Base-by-base conservation (phyloP, 768 basidiomycete species). In the Russula earlei region DNA sequence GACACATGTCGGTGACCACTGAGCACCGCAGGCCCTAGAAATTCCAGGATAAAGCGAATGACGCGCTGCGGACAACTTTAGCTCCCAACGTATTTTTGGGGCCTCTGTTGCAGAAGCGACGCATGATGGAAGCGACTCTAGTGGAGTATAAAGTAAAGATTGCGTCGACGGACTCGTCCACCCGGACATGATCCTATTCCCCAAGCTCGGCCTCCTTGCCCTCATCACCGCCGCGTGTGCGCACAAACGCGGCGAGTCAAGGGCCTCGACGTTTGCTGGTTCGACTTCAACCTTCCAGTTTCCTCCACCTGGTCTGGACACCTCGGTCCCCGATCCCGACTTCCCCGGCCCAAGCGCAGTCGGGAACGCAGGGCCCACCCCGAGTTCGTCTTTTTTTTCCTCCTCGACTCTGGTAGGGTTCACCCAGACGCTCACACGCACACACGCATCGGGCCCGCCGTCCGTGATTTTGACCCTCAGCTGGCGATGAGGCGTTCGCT, bases 351-450 rank as follows among this genome's bases (percentile, higher is more conserved):
- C 64, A 12, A 65, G 67, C 12, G 65, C 74, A 41, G 73, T 79
- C 10, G 77, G 76, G n/a, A 74, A 73, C 57, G 54, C 74, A 24
- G 78, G 77, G 4, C 69, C 78, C 15, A 79, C 77, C 3, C 74
- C 76, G 0, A 79, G 77, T 77, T 61, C 53, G 71, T 33, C 19
- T 25, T 3, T 10, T 22, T 49, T 9, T 22, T 24, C n/a, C 38
- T 38, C 27, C 36, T 27, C 15, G 25, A 7, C 7, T 38, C 10
- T 38, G 17, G 37, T n/a, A 19, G 3, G n/a, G n/a, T n/a, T n/a
- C n/a, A n/a, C 44, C n/a, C 52, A 8, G 6, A n/a, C 36, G 25
- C 43, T 33, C 33, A 19, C 25, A n/a, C 29, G 10, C 29, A 7
- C 7, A 31, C 7, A 5, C 29, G 10, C 3, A 31, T 31, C n/a